Evolutionary conservation across 2,329 filamentous ascomycete species (phyloP).

Genomic region (Thelonectria olida): DNA sequence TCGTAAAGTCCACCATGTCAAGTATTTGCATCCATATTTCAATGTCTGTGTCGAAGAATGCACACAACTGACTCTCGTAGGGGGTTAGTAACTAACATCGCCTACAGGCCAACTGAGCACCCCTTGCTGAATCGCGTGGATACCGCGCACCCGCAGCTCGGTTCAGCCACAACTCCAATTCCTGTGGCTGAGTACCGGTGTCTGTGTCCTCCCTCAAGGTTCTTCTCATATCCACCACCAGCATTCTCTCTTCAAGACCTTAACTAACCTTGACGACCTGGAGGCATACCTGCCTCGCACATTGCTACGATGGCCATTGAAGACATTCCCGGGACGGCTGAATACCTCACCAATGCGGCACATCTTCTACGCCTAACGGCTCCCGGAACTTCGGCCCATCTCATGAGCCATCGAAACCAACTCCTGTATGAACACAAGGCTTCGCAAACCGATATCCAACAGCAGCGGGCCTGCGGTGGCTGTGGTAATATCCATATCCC

Average conservation of each 20-base stretch:
- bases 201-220: slow-evolving; percentile 24
- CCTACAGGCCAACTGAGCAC: too few relatives aligned
- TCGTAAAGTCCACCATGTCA: too few relatives aligned
- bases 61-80: too few relatives aligned
- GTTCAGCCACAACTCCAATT: background rate
- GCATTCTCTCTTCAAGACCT: background rate
- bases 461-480: slow-evolving; percentile 64
- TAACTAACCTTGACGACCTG: background rate
- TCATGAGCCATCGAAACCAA: slow-evolving; percentile 63
- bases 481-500: slow-evolving; percentile 69
- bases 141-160: slow-evolving; percentile 1
- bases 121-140: background rate
- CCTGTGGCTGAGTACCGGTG: slow-evolving; percentile 7
- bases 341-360: slow-evolving; percentile 66
- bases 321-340: slow-evolving; percentile 43
- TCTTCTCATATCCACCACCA: background rate
- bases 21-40: too few relatives aligned
- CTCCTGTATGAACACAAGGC: slow-evolving; percentile 59
- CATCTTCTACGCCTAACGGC: slow-evolving; percentile 63
- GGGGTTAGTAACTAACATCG: too few relatives aligned
- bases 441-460: slow-evolving; percentile 56
- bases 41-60: too few relatives aligned
- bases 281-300: background rate
- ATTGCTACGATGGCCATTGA: slow-evolving; percentile 31
- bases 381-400: slow-evolving; percentile 66